Conservation (phyloP, 2,329 filamentous ascomycete genomes). For the Aspergillus phoenicis region DNA sequence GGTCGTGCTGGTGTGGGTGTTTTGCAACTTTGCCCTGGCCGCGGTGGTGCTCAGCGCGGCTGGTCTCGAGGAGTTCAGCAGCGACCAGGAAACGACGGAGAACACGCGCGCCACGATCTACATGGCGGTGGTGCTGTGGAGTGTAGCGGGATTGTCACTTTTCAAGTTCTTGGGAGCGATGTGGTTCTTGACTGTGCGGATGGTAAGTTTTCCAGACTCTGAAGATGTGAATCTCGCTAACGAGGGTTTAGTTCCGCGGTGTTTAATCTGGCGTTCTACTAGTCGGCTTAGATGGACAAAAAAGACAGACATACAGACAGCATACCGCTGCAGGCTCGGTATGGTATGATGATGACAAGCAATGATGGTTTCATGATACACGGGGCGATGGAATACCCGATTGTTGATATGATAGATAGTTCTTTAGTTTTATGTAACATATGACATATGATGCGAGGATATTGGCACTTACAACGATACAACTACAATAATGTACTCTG, state of each 20-base stretch:
- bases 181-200: constrained; percentile 88
- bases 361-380: constrained; percentile 16
- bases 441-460: neutral
- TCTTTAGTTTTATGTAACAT: neutral
- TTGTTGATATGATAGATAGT: constrained; percentile 10
- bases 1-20: constrained; percentile 94
- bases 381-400: constrained; percentile 8
- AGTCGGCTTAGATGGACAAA: neutral
- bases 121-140: constrained; percentile 84
- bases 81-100: constrained; percentile 47
- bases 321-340: constrained; percentile 37
- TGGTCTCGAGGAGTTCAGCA: constrained; percentile 70
- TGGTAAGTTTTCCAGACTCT: constrained; percentile 63
- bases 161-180: constrained; percentile 86
- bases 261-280: constrained; percentile 39
- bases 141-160: constrained; percentile 77
- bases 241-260: constrained; percentile 52
- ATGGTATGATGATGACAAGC: constrained; percentile 29
- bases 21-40: constrained; percentile 86
- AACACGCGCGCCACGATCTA: constrained; percentile 73
- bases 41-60: constrained; percentile 85
- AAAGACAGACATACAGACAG: constrained; percentile 1
- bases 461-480: no score
- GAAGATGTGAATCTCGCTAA: constrained; percentile 29
- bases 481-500: no score